These are phyloP conservation scores for Penicillium coprophilum DNA, from an alignment of 495 filamentous ascomycete genomes.

Conservation along the genomic window DNA sequence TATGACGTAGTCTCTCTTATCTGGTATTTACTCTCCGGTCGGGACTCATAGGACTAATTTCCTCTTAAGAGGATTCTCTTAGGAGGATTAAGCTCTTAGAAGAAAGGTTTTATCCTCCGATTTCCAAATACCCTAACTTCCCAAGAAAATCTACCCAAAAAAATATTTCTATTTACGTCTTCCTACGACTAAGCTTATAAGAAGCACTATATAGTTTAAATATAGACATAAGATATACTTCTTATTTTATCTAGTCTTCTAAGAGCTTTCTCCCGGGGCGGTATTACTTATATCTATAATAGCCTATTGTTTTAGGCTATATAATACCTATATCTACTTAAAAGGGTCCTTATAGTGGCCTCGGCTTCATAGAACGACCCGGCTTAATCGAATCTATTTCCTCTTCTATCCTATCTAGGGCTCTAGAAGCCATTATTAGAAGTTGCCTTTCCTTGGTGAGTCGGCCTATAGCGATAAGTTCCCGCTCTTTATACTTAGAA, in stretches of 20 bases:
- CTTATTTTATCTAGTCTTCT: slow-evolving; percentile 8
- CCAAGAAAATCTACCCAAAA: background rate
- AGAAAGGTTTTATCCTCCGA: background rate
- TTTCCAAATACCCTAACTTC: background rate
- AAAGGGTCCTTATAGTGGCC: background rate
- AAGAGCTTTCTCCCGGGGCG: slow-evolving; percentile 3
- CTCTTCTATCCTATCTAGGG: slow-evolving; percentile 9
- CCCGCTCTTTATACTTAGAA: background rate
- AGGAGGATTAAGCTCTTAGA: slow-evolving; percentile 1
- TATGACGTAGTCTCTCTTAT: slow-evolving; percentile 6
- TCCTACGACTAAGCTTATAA: slow-evolving; percentile 6
- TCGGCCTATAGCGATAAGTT: slow-evolving; percentile 5
- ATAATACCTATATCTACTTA: slow-evolving; percentile 2
- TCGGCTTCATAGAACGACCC: background rate
- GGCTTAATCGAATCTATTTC: slow-evolving; percentile 4
- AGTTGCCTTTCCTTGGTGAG: slow-evolving; percentile 8
- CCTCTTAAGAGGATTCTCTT: slow-evolving; percentile 2
- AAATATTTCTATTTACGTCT: background rate
- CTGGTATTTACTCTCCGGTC: background rate
- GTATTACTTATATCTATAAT: background rate
- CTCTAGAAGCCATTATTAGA: slow-evolving; percentile 7
- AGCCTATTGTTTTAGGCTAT: background rate
- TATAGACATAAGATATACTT: slow-evolving; percentile 9
- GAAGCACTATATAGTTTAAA: slow-evolving; percentile 10
- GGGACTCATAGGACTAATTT: background rate